Base-by-base conservation (phyloP, 2,329 filamentous ascomycete genomes). In the Fusarium heterosporum region DNA sequence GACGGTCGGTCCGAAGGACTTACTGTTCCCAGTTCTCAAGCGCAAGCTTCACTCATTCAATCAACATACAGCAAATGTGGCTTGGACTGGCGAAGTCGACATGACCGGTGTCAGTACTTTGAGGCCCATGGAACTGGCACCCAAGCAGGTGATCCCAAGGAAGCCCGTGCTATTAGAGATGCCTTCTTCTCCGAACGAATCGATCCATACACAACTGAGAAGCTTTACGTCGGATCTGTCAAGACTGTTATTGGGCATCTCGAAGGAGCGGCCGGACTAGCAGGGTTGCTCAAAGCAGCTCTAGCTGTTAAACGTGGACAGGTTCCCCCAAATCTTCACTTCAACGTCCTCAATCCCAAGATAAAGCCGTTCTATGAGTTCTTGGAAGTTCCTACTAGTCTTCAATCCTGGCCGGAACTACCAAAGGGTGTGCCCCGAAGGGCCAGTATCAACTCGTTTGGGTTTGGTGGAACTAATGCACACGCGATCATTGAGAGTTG, bases 281-380 rank as follows among this genome's bases (percentile, higher is more conserved):
- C 52, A 0, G 52, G 51, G 1, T 4, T 60, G 6, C 55, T 0
- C 45, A 55, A 19, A 55, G 17, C 6, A 29, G 16, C 19, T 30
- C 7, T 29, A 11, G 28, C 28, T 11, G 28, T 29, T 11, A 29
- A 29, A 11, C 11, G 7, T 29, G 28, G 8, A 29, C 28, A 12
- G 1, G 52, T 57, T 2, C 54, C 54, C 2, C 54, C 54, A 4
- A 57, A 83, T 65, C 73, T 80, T 42, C 79, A 82, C 65, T 84
- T 84, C 73, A 80, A 83, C 68, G 65, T 77, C 5, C 78, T 81
- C 3, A 85, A 84, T 53, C 78, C 77, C 26, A 79, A 78, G 72
- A 50, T 64, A 6, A 14, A 32, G 3, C 62, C 57, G 0, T 66
- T 48, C 25, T 69, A 66, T 34, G 55, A 57, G 19, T 43, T 53